These are phyloP conservation scores for Porphyra umbilicalis DNA, from an alignment of 31 red algal species.

Conservation along the genomic window DNA sequence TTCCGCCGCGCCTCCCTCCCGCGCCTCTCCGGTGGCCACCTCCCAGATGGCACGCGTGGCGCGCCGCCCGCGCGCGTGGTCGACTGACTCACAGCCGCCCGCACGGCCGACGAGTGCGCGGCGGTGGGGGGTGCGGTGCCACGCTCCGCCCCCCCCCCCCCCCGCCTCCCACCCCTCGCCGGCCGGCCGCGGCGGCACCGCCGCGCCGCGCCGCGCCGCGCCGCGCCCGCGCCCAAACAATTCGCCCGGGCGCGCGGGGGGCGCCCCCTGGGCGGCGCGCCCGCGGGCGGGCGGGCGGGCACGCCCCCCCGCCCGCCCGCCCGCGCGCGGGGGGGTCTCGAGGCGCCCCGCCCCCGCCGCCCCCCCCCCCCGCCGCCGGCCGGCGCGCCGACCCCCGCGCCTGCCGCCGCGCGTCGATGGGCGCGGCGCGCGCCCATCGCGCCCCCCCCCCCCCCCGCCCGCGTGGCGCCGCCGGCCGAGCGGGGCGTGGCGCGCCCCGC, in stretches of 20 bases:
- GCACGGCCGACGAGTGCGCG: not conserved
- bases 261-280: too few relatives aligned
- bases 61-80: not conserved
- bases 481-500: too few relatives aligned
- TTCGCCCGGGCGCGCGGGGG: too few relatives aligned
- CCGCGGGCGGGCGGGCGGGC: not conserved
- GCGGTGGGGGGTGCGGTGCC: not conserved
- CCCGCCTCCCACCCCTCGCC: slow-evolving; percentile 2
- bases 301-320: not conserved
- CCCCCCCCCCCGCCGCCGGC: not conserved
- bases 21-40: not conserved
- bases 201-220: slow-evolving; percentile 1
- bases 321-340: not conserved
- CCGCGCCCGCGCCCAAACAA: not conserved
- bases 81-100: not conserved
- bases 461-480: too few relatives aligned
- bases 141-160: not conserved
- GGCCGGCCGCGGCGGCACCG: not conserved
- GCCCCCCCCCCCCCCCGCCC: slow-evolving; percentile 2
- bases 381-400: not conserved
- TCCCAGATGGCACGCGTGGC: not conserved
- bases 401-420: not conserved
- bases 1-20: not conserved
- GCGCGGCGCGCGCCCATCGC: not conserved
- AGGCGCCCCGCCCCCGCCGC: not conserved